These are phyloP conservation scores for Schizothecium vesticola DNA, from an alignment of 495 filamentous ascomycete species.

Conservation along the genomic window DNA sequence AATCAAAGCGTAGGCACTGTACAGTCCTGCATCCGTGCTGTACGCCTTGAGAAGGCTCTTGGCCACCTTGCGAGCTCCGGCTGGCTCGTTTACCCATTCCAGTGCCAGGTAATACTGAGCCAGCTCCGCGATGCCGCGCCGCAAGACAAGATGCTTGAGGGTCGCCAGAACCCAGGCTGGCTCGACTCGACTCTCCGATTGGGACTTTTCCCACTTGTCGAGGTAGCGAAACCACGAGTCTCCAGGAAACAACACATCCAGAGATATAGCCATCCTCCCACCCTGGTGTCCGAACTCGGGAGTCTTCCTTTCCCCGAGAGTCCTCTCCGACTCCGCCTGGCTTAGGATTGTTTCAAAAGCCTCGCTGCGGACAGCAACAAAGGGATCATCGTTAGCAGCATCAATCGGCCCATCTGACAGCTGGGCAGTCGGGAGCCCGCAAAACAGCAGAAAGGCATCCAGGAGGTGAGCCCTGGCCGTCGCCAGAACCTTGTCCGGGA, in stretches of 20 bases:
- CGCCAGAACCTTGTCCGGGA: constrained; percentile 34
- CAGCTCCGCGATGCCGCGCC: constrained; percentile 44
- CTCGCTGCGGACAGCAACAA: constrained; percentile 21
- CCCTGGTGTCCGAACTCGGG: constrained; percentile 36
- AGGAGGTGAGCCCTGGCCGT: constrained; percentile 45
- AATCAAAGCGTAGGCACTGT: constrained; percentile 72
- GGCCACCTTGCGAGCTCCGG: constrained; percentile 60
- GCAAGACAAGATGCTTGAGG: constrained; percentile 51
- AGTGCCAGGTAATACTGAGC: constrained; percentile 70
- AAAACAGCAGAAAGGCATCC: constrained; percentile 66
- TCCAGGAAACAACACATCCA: constrained; percentile 34
- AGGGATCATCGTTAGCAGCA: constrained; percentile 30
- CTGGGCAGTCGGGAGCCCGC: constrained; percentile 54
- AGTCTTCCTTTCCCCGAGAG: constrained; percentile 8
- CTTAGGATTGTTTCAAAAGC: constrained; percentile 7
- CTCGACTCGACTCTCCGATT: constrained; percentile 18
- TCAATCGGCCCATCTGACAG: constrained; percentile 12
- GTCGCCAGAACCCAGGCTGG: constrained; percentile 47
- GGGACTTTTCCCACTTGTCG: constrained; percentile 13
- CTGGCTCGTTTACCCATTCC: constrained; percentile 52
- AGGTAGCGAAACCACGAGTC: constrained; percentile 37
- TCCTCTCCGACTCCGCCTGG: background rate
- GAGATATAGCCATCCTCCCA: constrained; percentile 27
- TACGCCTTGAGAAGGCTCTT: constrained; percentile 66
- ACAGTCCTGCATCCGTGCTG: constrained; percentile 60